phyloP scores from a whole-genome alignment of 2,329 filamentous ascomycete species.

The Trichoderma harzianum region DNA sequence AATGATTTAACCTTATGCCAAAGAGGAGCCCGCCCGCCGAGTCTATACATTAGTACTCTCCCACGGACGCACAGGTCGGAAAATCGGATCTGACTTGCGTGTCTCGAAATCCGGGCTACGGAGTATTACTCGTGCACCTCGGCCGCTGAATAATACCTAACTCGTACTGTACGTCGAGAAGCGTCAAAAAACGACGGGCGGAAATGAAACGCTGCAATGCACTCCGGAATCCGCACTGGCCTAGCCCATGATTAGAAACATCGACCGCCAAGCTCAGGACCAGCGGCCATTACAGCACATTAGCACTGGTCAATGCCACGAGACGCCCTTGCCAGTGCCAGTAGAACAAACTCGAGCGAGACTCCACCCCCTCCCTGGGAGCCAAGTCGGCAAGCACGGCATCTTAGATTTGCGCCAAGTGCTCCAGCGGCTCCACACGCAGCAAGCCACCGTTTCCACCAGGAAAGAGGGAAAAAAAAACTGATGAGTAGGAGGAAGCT shows the following conservation, averaged over 20 bases:
- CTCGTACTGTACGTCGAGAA: background rate
- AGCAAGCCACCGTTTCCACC: conserved; percentile 15
- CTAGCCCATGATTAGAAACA: background rate
- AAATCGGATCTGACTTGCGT: background rate
- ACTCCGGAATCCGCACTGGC: background rate
- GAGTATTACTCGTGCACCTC: background rate
- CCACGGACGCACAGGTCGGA: background rate
- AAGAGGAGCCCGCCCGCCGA: conserved; percentile 1
- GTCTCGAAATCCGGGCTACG: background rate
- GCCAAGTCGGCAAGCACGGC: conserved; percentile 21
- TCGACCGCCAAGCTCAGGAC: background rate
- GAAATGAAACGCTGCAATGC: background rate
- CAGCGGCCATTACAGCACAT: background rate
- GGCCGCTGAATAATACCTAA: background rate
- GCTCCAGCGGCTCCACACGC: conserved; percentile 2
- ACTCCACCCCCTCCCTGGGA: conserved; percentile 10
- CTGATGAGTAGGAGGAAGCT: background rate
- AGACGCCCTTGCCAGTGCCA: conserved; percentile 7
- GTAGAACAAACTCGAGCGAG: background rate
- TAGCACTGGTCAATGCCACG: conserved; percentile 5
- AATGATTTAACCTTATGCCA: conserved; percentile 16
- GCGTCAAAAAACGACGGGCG: background rate
- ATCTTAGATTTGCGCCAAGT: conserved; percentile 17
- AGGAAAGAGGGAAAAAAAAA: background rate
- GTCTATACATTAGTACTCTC: background rate